Evolutionary conservation across 306 rosid species (phyloP).

Genomic region (Cicer cuneatum): DNA sequence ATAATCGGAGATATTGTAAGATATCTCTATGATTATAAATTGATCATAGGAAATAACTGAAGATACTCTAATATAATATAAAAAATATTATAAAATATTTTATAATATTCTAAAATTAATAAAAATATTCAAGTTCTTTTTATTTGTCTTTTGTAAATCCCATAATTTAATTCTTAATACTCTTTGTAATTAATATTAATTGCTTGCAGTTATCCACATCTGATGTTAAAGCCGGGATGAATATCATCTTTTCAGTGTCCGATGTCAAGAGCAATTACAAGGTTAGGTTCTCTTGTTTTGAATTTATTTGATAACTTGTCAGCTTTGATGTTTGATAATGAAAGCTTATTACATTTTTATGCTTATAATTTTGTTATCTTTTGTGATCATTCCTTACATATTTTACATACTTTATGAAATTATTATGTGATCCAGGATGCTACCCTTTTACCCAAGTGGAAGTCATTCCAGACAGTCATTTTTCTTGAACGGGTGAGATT

Average conservation of each 20-base stretch:
- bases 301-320: constrained; percentile 21
- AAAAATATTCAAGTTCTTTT: no score
- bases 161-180: not conserved
- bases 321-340: constrained; percentile 27
- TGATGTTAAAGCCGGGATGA: constrained; percentile 44
- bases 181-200: constrained; percentile 33
- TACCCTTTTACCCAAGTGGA: constrained; percentile 79
- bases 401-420: constrained; percentile 18
- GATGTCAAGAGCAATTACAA: constrained; percentile 67
- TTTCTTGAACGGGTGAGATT: constrained; percentile 84
- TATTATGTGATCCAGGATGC: constrained; percentile 73
- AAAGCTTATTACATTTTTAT: constrained; percentile 24
- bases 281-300: constrained; percentile 45
- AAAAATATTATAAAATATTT: no score
- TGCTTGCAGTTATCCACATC: constrained; percentile 53
- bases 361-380: constrained; percentile 17
- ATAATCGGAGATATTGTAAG: no score
- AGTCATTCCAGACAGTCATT: constrained; percentile 83
- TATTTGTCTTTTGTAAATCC: no score
- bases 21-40: no score
- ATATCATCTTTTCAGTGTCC: constrained; percentile 57
- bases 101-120: no score
- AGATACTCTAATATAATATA: no score
- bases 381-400: not conserved
- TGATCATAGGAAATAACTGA: no score